Percentiles rank a stretch among this genome's conserved stretches.
These are phyloP conservation scores for Saccharomyces hybrid DNA, from an alignment of 1,139 yeast species.

Conservation along the genomic window DNA sequence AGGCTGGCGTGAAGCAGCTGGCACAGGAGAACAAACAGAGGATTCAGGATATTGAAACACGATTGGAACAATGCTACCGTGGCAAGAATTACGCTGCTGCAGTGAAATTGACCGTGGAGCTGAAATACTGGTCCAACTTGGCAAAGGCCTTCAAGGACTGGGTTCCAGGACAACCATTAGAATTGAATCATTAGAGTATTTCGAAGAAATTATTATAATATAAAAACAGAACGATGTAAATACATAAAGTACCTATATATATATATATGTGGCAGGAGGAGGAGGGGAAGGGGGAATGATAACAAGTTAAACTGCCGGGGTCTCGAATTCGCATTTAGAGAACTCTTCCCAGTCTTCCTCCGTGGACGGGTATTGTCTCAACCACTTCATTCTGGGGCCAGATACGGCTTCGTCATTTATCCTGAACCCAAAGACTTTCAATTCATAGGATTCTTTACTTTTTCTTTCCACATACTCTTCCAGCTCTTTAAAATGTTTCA, in stretches of 20 bases:
- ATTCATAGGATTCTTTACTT: conserved; percentile 46
- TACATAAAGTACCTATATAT: neutral
- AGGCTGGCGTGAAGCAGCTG: conserved; percentile 49
- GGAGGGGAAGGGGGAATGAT: neutral
- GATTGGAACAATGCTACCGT: conserved; percentile 32
- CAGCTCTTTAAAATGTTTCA: conserved; percentile 83
- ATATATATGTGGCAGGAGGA: neutral
- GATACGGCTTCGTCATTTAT: conserved; percentile 65
- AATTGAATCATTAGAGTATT: conserved; percentile 45
- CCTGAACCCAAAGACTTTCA: conserved; percentile 82
- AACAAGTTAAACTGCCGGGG: conserved; percentile 33
- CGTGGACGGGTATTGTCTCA: conserved; percentile 64
- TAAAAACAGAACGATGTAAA: neutral
- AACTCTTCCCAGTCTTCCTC: conserved; percentile 52
- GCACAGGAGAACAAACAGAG: conserved; percentile 49
- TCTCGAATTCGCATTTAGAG: conserved; percentile 52
- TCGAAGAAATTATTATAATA: neutral
- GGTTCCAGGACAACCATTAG: conserved; percentile 64
- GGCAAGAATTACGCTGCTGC: conserved; percentile 40
- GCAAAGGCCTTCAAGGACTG: conserved; percentile 67
- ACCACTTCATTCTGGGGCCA: conserved; percentile 95
- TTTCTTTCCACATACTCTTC: conserved; percentile 48
- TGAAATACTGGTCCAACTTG: conserved; percentile 82
- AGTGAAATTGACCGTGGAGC: conserved; percentile 56
- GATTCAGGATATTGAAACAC: conserved; percentile 37